Evolutionary conservation across 2,329 filamentous ascomycete genomes (phyloP).

Genomic region (Aspergillus aculeatus): DNA sequence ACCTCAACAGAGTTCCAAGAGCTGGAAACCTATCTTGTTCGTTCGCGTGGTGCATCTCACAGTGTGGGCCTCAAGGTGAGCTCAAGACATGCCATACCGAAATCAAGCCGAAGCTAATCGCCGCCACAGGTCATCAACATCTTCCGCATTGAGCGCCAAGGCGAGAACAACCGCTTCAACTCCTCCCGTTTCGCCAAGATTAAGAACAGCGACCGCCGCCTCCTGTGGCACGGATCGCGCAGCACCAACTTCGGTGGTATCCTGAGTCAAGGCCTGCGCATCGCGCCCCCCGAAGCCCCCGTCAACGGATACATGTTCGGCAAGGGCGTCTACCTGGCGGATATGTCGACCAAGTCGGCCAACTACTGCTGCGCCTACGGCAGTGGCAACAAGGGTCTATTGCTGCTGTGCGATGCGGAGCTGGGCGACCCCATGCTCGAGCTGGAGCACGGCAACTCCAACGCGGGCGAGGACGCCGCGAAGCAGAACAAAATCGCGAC

Average conservation of each 20-base stretch:
- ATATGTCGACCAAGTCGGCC: slow-evolving; percentile 80
- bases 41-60: slow-evolving; percentile 69
- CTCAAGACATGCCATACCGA: background rate
- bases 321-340: slow-evolving; percentile 84
- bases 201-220: slow-evolving; percentile 63
- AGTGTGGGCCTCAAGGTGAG: slow-evolving; percentile 19
- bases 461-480: slow-evolving; percentile 64
- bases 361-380: slow-evolving; percentile 66
- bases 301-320: slow-evolving; percentile 83
- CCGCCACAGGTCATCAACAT: slow-evolving; percentile 62
- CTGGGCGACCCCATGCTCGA: slow-evolving; percentile 73
- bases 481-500: slow-evolving; percentile 63
- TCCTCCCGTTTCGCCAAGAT: slow-evolving; percentile 53
- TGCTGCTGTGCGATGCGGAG: slow-evolving; percentile 82
- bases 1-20: slow-evolving; percentile 62
- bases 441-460: slow-evolving; percentile 57
- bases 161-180: slow-evolving; percentile 69
- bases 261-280: slow-evolving; percentile 81
- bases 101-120: background rate
- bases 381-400: slow-evolving; percentile 68
- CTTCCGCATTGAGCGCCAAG: slow-evolving; percentile 76
- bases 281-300: slow-evolving; percentile 76
- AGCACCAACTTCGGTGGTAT: slow-evolving; percentile 85
- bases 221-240: slow-evolving; percentile 86
- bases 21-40: slow-evolving; percentile 65